These are phyloP conservation scores for Ganoderma sinense DNA, from an alignment of 1,284 basidiomycete species.

Conservation along the genomic window DNA sequence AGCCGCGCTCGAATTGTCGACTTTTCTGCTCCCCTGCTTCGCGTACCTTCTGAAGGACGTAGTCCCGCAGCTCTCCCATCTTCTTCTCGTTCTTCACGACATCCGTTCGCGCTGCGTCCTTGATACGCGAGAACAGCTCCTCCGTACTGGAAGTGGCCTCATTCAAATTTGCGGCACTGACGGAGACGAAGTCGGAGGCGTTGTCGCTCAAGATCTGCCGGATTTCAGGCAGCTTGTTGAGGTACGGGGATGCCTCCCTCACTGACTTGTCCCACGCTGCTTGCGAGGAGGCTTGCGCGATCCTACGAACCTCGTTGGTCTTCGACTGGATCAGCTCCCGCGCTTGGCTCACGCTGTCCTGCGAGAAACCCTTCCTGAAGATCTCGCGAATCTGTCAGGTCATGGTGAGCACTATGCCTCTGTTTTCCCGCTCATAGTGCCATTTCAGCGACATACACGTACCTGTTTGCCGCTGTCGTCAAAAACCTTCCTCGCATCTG, in stretches of 20 bases:
- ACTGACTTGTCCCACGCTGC: slow-evolving; percentile 41
- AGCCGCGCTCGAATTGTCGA: slow-evolving; percentile 23
- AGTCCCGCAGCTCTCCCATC: slow-evolving; percentile 41
- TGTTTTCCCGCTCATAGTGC: no score
- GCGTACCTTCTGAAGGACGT: slow-evolving; percentile 38
- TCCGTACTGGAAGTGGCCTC: slow-evolving; percentile 31
- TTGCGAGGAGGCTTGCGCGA: slow-evolving; percentile 36
- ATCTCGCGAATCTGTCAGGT: slow-evolving; percentile 36
- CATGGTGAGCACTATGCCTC: not conserved
- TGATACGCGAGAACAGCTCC: slow-evolving; percentile 40
- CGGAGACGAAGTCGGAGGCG: slow-evolving; percentile 34
- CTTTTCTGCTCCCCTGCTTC: slow-evolving; percentile 34
- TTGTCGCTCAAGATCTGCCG: slow-evolving; percentile 37
- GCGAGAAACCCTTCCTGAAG: slow-evolving; percentile 37
- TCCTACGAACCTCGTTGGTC: slow-evolving; percentile 37
- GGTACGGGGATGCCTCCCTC: slow-evolving; percentile 39
- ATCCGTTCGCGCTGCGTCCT: slow-evolving; percentile 36
- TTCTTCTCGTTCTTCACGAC: slow-evolving; percentile 39
- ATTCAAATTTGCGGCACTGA: slow-evolving; percentile 25
- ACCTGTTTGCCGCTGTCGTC: slow-evolving; percentile 44
- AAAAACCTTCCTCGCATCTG: slow-evolving; percentile 45
- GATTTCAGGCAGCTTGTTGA: slow-evolving; percentile 42
- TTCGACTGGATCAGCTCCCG: slow-evolving; percentile 39
- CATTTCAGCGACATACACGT: not conserved
- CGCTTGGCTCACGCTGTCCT: slow-evolving; percentile 38